phyloP scores from a whole-genome alignment of 495 filamentous ascomycete genomes.

The Penicillium bovifimosum region DNA sequence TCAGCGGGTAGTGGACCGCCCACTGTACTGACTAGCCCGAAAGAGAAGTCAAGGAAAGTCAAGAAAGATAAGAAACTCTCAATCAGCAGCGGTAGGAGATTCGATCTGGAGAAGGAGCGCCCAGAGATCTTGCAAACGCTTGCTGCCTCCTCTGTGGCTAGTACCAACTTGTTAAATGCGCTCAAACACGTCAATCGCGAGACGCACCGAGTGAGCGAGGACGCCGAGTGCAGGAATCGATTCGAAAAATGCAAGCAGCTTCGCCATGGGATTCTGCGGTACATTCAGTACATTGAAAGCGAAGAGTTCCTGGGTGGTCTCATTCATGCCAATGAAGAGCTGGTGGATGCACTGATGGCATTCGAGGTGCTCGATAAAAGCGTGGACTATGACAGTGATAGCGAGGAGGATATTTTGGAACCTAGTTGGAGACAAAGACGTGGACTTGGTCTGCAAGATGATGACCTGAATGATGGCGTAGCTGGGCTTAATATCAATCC shows the following conservation, averaged over 20 bases:
- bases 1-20: slow-evolving; percentile 38
- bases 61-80: slow-evolving; percentile 35
- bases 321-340: slow-evolving; percentile 76
- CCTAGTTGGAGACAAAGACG: slow-evolving; percentile 30
- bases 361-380: slow-evolving; percentile 94
- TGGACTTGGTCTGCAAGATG: slow-evolving; percentile 16
- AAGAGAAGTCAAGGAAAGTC: slow-evolving; percentile 34
- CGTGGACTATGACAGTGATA: slow-evolving; percentile 94
- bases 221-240: slow-evolving; percentile 63
- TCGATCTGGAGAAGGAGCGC: slow-evolving; percentile 85
- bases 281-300: slow-evolving; percentile 79
- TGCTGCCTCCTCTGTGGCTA: slow-evolving; percentile 78
- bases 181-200: slow-evolving; percentile 90
- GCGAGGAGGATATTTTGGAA: slow-evolving; percentile 53
- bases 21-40: slow-evolving; percentile 33
- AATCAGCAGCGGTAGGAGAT: slow-evolving; percentile 40
- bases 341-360: slow-evolving; percentile 88
- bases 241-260: slow-evolving; percentile 86
- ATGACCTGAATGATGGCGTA: slow-evolving; percentile 34
- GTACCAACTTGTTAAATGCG: slow-evolving; percentile 85
- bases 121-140: slow-evolving; percentile 75
- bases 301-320: slow-evolving; percentile 76
- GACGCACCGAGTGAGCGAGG: slow-evolving; percentile 78
- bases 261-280: slow-evolving; percentile 77
- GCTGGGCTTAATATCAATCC: slow-evolving; percentile 39